Evolutionary conservation across 257 asterid genomes (phyloP), one percentile per base, ranked within the genome.

Genomic region (Solanum virginianum): DNA sequence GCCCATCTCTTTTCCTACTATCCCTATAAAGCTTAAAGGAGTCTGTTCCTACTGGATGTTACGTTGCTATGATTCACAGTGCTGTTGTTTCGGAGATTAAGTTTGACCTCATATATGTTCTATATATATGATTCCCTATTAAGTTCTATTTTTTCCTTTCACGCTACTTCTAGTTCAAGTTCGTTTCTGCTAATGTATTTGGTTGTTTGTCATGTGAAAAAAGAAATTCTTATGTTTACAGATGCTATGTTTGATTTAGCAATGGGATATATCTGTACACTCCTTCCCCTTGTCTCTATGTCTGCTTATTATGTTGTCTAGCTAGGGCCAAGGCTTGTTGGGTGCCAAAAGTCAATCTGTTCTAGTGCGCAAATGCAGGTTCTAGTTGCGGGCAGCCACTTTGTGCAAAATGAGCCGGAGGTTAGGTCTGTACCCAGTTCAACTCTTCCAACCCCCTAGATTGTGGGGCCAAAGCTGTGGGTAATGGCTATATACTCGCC

Each of bases 361-460:
- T 83, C 88, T 60, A 59, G 86, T 81, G 74, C 36, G 55, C 57
- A 71, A 81, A 72, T 86, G 80, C 41, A 45, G 63, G 80, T 71
- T 71, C 59, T 79, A 86, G 84, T 82, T 86, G 82, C 68, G 24
- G 49, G 70, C 71, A 82, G 80, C 83, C 86, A 72, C 88, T 86
- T 59, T 74, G 84, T 47, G 88, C 81, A 45, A 68, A 81, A 22
- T 86, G 79, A 41, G 86, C 79, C 80, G 56, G 56, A 83, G 84
- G 43, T 83, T 51, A 24, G 81, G 84, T 83, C 72, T 75, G 41
- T 55, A 63, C 72, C 85, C 75, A 74, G 57, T 82, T 47, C 80
- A 74, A 75, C 75, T 68, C 86, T 49, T 86, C 86, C 86, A 72
- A 60, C 59, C 45, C 18, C 26, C 70, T 60, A 39, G 77, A 80